Evolutionary conservation across 2,329 filamentous ascomycete genomes (phyloP).

Genomic region (Polytolypa hystricis): DNA sequence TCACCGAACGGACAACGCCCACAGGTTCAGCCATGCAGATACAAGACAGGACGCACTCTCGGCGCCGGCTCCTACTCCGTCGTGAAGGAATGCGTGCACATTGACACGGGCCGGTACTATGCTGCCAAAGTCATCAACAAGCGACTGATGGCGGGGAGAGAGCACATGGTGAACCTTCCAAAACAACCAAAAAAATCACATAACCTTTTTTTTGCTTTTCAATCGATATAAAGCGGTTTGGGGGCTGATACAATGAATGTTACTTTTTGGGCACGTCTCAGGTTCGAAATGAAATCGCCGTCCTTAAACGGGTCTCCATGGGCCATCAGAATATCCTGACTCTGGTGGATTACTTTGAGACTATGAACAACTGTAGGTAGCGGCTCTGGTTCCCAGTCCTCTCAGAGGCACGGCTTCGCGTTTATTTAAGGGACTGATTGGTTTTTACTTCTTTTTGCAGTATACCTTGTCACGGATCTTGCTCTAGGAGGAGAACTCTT

Average conservation of each 20-base stretch:
- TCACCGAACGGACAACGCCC: constrained; percentile 28
- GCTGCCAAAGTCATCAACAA: constrained; percentile 99
- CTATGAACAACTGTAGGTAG: constrained; percentile 79
- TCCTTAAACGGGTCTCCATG: constrained; percentile 97
- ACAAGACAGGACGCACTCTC: constrained; percentile 97
- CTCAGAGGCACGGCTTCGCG: neutral
- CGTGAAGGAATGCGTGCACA: constrained; percentile 97
- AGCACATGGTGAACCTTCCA: constrained; percentile 81
- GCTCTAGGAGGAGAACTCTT: constrained; percentile 94
- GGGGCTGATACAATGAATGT: constrained; percentile 2
- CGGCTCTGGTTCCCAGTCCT: neutral
- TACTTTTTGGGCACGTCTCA: constrained; percentile 33
- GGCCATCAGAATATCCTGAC: constrained; percentile 97
- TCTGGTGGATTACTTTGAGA: constrained; percentile 97
- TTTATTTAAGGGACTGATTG: neutral
- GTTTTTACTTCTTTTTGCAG: constrained; percentile 24
- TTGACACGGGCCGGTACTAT: constrained; percentile 95
- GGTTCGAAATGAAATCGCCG: constrained; percentile 96
- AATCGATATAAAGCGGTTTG: neutral
- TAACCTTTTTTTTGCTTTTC: neutral
- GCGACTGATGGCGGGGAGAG: constrained; percentile 87
- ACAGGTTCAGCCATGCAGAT: constrained; percentile 86
- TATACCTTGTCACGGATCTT: constrained; percentile 95
- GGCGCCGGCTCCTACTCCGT: constrained; percentile 96
- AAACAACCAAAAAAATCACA: too few relatives aligned